These are phyloP conservation scores for Penicillium sp. DNA, from an alignment of 2,329 filamentous ascomycete species.

Conservation along the genomic window DNA sequence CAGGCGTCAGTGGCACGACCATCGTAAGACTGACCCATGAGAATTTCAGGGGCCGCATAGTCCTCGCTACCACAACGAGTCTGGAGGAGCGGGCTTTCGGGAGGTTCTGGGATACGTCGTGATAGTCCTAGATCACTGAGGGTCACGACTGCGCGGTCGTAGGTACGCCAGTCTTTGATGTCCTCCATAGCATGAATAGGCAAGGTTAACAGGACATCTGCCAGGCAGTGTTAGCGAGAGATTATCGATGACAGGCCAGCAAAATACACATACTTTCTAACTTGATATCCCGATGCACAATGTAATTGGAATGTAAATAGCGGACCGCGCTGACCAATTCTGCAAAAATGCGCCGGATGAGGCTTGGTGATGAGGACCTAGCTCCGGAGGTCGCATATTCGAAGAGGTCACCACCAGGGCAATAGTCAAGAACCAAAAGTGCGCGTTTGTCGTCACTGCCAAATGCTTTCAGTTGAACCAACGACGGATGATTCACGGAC, in stretches of 20 bases:
- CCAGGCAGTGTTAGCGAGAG: conserved; percentile 15
- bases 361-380: conserved; percentile 63
- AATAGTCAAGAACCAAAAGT: conserved; percentile 85
- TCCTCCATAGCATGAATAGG: conserved; percentile 66
- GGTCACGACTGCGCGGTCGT: conserved; percentile 81
- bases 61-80: conserved; percentile 95
- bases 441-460: conserved; percentile 80
- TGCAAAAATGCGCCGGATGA: conserved; percentile 83
- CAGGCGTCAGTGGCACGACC: conserved; percentile 90
- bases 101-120: conserved; percentile 70
- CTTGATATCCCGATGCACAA: conserved; percentile 97
- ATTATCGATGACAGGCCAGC: not conserved
- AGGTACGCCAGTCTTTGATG: conserved; percentile 67
- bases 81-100: conserved; percentile 81
- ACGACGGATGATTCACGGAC: conserved; percentile 79
- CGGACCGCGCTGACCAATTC: conserved; percentile 82
- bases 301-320: conserved; percentile 80
- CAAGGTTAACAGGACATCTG: conserved; percentile 90
- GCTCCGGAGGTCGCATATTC: conserved; percentile 78
- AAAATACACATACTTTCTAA: conserved; percentile 71
- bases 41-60: conserved; percentile 93
- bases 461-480: conserved; percentile 90
- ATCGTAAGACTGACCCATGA: conserved; percentile 93
- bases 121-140: conserved; percentile 91
- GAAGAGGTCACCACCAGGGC: conserved; percentile 90